Evolutionary conservation across 805 yeast species (phyloP).

Genomic region (Teunomyces stri): DNA sequence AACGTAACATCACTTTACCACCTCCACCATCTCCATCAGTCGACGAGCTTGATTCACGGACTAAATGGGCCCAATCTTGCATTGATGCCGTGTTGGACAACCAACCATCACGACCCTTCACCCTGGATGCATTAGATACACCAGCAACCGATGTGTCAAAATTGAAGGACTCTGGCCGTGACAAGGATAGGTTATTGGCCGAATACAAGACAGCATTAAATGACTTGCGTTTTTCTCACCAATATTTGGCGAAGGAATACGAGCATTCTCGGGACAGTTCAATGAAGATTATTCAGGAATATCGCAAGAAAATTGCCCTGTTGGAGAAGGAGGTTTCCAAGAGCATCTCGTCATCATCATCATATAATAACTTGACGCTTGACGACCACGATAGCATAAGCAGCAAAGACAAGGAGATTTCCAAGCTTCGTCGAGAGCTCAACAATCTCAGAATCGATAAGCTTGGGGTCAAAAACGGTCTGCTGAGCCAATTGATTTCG

Average conservation of each 20-base stretch:
- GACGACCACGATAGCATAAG: conserved; percentile 7
- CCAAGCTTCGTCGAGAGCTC: conserved; percentile 44
- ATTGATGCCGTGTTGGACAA: conserved; percentile 30
- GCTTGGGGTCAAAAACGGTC: conserved; percentile 17
- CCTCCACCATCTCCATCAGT: conserved; percentile 17
- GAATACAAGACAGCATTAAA: conserved; percentile 57
- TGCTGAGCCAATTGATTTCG: conserved; percentile 1
- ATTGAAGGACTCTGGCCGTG: conserved; percentile 16
- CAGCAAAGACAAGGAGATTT: conserved; percentile 39
- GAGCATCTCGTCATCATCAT: conserved; percentile 4
- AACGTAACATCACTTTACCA: conserved; percentile 41
- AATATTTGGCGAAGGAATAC: conserved; percentile 63
- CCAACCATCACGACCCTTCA: neutral
- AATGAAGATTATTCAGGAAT: conserved; percentile 49
- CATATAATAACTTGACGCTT: conserved; percentile 1
- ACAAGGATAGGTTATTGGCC: conserved; percentile 19
- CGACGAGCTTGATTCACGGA: conserved; percentile 22
- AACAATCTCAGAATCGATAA: conserved; percentile 44
- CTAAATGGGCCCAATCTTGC: conserved; percentile 39
- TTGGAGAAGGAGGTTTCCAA: conserved; percentile 50
- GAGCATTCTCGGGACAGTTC: conserved; percentile 63
- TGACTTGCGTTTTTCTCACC: conserved; percentile 71
- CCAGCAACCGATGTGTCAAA: conserved; percentile 23
- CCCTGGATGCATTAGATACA: conserved; percentile 6
- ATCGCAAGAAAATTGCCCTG: conserved; percentile 48